Base-by-base conservation (phyloP, 2,329 filamentous ascomycete genomes). In the Fusarium domesticum region DNA sequence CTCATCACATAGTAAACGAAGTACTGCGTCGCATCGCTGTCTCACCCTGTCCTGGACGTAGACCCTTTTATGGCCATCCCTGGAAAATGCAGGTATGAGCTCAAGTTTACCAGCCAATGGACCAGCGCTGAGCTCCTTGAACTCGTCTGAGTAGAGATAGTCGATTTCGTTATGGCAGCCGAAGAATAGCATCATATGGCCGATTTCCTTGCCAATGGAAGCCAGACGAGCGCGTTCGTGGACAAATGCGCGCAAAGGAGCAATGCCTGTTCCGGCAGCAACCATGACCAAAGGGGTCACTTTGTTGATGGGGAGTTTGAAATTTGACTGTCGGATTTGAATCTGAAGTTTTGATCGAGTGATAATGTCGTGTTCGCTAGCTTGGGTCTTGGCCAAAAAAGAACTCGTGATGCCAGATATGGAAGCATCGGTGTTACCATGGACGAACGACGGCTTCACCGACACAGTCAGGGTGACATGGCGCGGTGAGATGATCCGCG, bases 321-420 rank as follows among this genome's bases (percentile, higher is more conserved):
- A 46, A 11, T 18, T 37, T 11, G 47, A 49, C 10, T 23, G 15
- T 7, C 36, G 25, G 14, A 46, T 35, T 25, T 46, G 43, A 3
- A 49, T 18, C 17, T 17, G 33, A 18, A 35, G 20, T 23, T 23
- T 23, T 23, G 20, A 6, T 6, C 20, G 20, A 6, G 20, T 10
- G 6, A 6, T 32, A 32, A 12, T 16, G 30, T 6, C 30, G 30
- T 32, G 6, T 6, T 37, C 7, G 10, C 25, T 18, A 2, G 40
- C 34, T 0, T 5, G 5, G 4, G 33, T 18, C 17, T 7, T 28
- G 0, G 39, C 23, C 10, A 51, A 37, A 3, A 41, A 40, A 10
- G 42, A 39, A 23, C 45, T 51, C 10, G 35, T 32, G 11, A 51
- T 23, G 1, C 48, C 48, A 2, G 48, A 42, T 11, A 48, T 51